Conservation (phyloP, 2,329 filamentous ascomycete species). For the Emericellopsis atlantica region DNA sequence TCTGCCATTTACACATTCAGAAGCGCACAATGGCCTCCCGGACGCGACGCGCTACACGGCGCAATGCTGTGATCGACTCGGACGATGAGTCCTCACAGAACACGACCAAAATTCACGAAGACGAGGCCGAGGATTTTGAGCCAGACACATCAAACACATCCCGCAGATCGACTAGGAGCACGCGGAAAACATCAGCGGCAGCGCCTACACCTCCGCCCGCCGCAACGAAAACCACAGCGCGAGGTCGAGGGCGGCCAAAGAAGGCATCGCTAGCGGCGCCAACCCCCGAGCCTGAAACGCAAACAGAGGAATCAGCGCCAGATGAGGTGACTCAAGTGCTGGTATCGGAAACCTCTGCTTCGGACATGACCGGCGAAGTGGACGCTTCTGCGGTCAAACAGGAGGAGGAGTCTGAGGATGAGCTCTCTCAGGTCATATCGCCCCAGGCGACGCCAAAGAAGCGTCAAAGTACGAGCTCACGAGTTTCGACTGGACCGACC, state of each 20-base stretch:
- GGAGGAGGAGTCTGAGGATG: conserved; percentile 23
- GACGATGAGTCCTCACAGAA: conserved; percentile 53
- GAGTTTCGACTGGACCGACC: conserved; percentile 24
- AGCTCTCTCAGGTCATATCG: conserved; percentile 20
- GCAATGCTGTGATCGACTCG: conserved; percentile 64
- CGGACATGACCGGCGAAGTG: not conserved
- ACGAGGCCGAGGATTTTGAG: conserved; percentile 66
- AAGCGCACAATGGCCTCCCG: conserved; percentile 21
- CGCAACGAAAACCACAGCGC: conserved; percentile 17
- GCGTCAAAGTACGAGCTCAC: conserved; percentile 16
- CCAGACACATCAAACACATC: conserved; percentile 38
- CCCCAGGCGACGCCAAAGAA: conserved; percentile 7
- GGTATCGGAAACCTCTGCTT: not conserved
- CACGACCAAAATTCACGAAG: conserved; percentile 34
- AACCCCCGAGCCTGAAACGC: not conserved
- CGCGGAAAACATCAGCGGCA: conserved; percentile 29
- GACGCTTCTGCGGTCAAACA: conserved; percentile 1
- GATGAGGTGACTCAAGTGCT: conserved; percentile 6
- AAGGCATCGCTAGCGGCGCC: conserved; percentile 21
- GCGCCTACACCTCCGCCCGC: conserved; percentile 36
- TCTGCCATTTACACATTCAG: not conserved
- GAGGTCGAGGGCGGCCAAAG: conserved; percentile 24
- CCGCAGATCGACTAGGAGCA: conserved; percentile 17
- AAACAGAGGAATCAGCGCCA: conserved; percentile 29
- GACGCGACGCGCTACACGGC: conserved; percentile 40